phyloP scores from a whole-genome alignment of 495 filamentous ascomycete species.

The Niebla homalea region DNA sequence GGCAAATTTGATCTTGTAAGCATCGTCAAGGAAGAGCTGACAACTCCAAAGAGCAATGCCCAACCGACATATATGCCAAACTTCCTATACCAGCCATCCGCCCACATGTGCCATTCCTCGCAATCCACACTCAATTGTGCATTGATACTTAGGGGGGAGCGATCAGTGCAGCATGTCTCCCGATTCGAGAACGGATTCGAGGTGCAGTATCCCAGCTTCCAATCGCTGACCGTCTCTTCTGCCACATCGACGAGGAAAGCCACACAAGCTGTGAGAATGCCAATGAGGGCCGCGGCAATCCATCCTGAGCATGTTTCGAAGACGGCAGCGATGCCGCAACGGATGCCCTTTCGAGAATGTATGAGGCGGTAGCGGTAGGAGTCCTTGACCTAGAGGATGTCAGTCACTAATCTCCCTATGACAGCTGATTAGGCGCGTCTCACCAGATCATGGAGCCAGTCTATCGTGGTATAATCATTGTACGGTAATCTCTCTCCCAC shows the following conservation, averaged over 20 bases:
- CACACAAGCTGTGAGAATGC: constrained; percentile 40
- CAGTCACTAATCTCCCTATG: background rate
- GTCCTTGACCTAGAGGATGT: constrained; percentile 34
- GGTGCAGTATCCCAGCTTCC: constrained; percentile 40
- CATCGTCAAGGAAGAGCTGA: constrained; percentile 38
- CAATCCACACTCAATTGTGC: constrained; percentile 23
- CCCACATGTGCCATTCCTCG: constrained; percentile 32
- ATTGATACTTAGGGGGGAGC: constrained; percentile 17
- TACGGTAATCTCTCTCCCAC: constrained; percentile 44
- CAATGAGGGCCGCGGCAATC: constrained; percentile 39
- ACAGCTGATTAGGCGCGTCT: background rate
- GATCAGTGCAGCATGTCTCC: constrained; percentile 33
- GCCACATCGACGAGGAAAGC: constrained; percentile 42
- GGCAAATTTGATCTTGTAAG: constrained; percentile 37
- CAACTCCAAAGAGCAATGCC: constrained; percentile 35
- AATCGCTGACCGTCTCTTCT: constrained; percentile 39
- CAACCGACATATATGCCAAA: constrained; percentile 39
- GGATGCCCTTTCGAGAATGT: constrained; percentile 26
- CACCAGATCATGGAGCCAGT: constrained; percentile 47
- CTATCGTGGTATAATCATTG: constrained; percentile 45
- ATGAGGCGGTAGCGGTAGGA: constrained; percentile 37
- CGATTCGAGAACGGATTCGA: constrained; percentile 32
- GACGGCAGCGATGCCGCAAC: constrained; percentile 16
- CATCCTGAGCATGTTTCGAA: constrained; percentile 37
- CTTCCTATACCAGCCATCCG: constrained; percentile 20